Percentiles rank a stretch among this genome's conserved stretches.
Evolutionary conservation across 768 basidiomycete species (phyloP).

Genomic region (Hirschioporus abietinus): DNA sequence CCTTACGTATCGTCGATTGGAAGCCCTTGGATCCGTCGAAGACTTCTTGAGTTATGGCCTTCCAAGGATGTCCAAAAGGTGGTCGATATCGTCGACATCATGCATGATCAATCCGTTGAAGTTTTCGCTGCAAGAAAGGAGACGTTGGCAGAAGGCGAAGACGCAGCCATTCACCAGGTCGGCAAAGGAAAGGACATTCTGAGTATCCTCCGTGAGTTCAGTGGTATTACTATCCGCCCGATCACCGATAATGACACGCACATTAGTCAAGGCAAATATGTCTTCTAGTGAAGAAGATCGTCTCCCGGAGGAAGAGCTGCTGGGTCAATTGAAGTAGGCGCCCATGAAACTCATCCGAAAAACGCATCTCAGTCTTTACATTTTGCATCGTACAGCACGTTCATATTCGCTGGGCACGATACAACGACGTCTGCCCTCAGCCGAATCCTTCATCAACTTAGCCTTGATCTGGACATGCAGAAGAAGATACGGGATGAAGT

Average conservation of each 20-base stretch:
- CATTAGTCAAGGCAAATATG: constrained; percentile 33
- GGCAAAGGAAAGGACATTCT: constrained; percentile 24
- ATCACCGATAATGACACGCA: neutral
- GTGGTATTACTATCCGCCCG: neutral
- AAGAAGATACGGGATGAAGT: constrained; percentile 15
- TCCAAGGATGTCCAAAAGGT: constrained; percentile 6
- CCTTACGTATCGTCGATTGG: neutral
- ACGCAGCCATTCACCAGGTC: constrained; percentile 22
- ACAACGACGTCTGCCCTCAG: constrained; percentile 15
- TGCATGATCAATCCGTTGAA: constrained; percentile 13
- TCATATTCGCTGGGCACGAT: constrained; percentile 19
- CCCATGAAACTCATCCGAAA: neutral
- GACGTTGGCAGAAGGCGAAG: constrained; percentile 18
- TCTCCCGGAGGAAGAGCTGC: constrained; percentile 38
- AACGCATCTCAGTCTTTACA: neutral
- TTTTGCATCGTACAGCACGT: constrained; percentile 8
- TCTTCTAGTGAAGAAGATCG: constrained; percentile 27
- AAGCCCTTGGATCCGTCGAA: constrained; percentile 11
- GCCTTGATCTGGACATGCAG: constrained; percentile 14
- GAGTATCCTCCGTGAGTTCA: neutral
- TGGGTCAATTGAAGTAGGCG: constrained; percentile 45
- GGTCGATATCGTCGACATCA: constrained; percentile 7
- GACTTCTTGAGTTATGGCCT: constrained; percentile 3
- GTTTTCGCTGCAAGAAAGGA: constrained; percentile 12
- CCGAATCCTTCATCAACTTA: constrained; percentile 17